These are phyloP conservation scores for Paraphoma chrysanthemicola DNA, from an alignment of 2,329 filamentous ascomycete species.

Conservation along the genomic window DNA sequence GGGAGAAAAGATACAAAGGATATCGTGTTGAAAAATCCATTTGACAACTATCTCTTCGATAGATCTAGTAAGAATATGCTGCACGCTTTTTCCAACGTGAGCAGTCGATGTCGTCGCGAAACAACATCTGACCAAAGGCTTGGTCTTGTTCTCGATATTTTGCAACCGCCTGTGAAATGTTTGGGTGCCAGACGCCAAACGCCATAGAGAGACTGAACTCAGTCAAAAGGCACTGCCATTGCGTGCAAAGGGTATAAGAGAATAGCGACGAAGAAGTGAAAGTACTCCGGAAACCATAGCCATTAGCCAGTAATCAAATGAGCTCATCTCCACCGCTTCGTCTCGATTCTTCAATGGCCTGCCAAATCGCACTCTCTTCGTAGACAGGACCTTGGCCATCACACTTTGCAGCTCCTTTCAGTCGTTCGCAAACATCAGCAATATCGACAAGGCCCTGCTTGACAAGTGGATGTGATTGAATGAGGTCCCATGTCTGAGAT, in stretches of 20 bases:
- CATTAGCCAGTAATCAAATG: constrained; percentile 51
- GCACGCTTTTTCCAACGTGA: too few relatives aligned
- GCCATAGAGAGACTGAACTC: not conserved
- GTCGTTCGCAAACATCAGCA: constrained; percentile 76
- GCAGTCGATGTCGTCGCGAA: too few relatives aligned
- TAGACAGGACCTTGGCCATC: constrained; percentile 89
- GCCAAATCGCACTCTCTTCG: constrained; percentile 74
- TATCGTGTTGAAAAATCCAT: not conserved
- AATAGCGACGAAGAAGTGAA: not conserved
- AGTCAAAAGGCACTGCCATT: not conserved
- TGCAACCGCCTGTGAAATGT: not conserved
- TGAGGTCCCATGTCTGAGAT: constrained; percentile 80
- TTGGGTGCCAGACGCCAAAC: not conserved
- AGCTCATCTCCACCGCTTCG: constrained; percentile 81
- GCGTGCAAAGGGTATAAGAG: not conserved
- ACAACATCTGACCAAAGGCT: too few relatives aligned
- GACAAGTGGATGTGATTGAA: constrained; percentile 80
- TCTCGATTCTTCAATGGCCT: constrained; percentile 80
- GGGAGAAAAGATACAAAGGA: too few relatives aligned
- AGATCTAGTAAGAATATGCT: not conserved
- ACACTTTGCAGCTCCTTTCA: constrained; percentile 78
- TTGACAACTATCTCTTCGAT: not conserved
- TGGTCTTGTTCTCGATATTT: not conserved
- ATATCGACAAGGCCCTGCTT: constrained; percentile 81
- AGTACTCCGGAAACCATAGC: not conserved